phyloP scores from a whole-genome alignment of 2,329 filamentous ascomycete genomes.

The Claviceps digitariae region DNA sequence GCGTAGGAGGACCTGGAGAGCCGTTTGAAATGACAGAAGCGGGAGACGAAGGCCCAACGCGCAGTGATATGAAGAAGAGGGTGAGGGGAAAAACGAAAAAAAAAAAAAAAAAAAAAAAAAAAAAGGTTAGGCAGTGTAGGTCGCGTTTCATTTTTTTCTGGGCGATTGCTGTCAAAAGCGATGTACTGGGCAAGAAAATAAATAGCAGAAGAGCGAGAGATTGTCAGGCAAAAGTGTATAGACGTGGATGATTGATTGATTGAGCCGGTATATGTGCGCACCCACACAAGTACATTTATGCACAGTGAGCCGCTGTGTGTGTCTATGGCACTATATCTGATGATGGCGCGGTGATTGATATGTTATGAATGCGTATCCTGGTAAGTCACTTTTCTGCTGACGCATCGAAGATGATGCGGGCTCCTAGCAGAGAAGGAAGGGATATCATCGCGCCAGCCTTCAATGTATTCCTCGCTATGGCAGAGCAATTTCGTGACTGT shows the following conservation, averaged over 20 bases:
- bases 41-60: neutral
- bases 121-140: neutral
- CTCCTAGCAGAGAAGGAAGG: no score
- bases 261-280: conserved; percentile 16
- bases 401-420: no score
- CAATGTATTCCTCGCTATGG: no score
- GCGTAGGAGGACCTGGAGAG: neutral
- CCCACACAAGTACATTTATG: neutral
- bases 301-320: neutral
- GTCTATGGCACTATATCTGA: neutral
- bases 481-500: no score
- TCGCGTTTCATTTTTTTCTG: conserved; percentile 6
- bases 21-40: neutral
- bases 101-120: conserved; percentile 4
- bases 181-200: conserved; percentile 8
- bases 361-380: no score
- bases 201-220: conserved; percentile 9
- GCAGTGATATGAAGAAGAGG: neutral
- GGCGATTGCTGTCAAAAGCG: conserved; percentile 10
- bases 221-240: conserved; percentile 9
- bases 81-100: conserved; percentile 4
- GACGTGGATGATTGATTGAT: conserved; percentile 16
- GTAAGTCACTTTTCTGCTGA: no score
- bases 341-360: neutral
- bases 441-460: no score